phyloP scores from a whole-genome alignment of 2,329 filamentous ascomycete species.

The Paramyrothecium sp. region DNA sequence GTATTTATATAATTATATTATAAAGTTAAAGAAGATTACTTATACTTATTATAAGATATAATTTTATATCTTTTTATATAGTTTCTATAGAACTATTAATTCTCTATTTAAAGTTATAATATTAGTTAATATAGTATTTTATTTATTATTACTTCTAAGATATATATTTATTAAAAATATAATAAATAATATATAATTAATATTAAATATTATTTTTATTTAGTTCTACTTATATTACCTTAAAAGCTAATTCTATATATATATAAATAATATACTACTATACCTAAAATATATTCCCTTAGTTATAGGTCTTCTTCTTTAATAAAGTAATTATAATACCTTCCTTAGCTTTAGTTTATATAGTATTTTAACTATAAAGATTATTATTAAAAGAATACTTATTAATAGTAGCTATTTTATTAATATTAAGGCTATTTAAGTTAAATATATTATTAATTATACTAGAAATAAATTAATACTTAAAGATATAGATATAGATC shows the following conservation, averaged over 20 bases:
- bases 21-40: conserved; percentile 5
- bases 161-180: not conserved
- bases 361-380: not conserved
- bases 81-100: not conserved
- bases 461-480: not conserved
- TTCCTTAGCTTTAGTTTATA: not conserved
- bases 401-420: not conserved
- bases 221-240: not conserved
- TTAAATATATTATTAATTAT: not conserved
- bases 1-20: conserved; percentile 5
- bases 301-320: not conserved
- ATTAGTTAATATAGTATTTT: not conserved
- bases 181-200: not conserved
- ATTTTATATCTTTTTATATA: not conserved
- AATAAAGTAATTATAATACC: not conserved
- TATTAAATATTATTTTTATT: not conserved
- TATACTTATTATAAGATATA: conserved; percentile 2
- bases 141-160: not conserved
- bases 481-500: not conserved
- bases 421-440: not conserved
- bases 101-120: not conserved
- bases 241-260: not conserved
- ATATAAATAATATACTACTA: not conserved
- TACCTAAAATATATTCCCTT: conserved; percentile 1
- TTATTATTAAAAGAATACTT: conserved; percentile 1